These are phyloP conservation scores for Triticum timopheevii DNA, from an alignment of 176 grass and related monocot genomes.

Conservation along the genomic window DNA sequence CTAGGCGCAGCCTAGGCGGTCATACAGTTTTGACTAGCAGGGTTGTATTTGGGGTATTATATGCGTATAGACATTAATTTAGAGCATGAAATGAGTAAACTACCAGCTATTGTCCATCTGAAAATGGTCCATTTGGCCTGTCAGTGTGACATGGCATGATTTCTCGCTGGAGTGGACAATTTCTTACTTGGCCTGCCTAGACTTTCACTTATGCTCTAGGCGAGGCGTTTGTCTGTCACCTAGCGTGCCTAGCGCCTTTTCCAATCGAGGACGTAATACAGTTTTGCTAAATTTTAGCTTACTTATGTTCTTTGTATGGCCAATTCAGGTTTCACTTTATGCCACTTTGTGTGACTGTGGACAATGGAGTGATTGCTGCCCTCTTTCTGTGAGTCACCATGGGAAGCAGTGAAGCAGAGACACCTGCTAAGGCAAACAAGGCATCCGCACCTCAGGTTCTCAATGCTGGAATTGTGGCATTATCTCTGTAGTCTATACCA, in stretches of 20 bases:
- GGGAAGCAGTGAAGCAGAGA: slow-evolving; percentile 71
- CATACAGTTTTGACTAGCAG: background rate
- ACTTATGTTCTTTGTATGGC: slow-evolving; percentile 3
- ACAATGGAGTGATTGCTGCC: slow-evolving; percentile 36
- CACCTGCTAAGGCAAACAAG: slow-evolving; percentile 67
- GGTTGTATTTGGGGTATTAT: background rate
- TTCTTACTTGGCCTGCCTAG: background rate
- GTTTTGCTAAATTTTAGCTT: slow-evolving; percentile 28
- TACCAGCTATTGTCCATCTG: background rate
- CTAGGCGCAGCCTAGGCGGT: background rate
- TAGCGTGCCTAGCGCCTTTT: background rate
- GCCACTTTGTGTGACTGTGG: slow-evolving; percentile 20
- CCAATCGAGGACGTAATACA: background rate
- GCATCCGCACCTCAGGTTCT: slow-evolving; percentile 64
- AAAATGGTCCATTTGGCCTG: background rate
- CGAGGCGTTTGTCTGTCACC: background rate
- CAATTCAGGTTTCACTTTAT: slow-evolving; percentile 37
- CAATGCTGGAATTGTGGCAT: slow-evolving; percentile 11
- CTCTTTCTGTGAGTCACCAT: slow-evolving; percentile 41
- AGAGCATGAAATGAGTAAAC: background rate
- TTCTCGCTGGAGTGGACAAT: background rate
- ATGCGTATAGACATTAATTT: background rate
- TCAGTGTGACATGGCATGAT: background rate
- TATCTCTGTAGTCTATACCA: background rate
- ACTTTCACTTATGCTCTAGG: background rate